Conservation (phyloP, 2,329 filamentous ascomycete species). For the Trichoderma atroviride region DNA sequence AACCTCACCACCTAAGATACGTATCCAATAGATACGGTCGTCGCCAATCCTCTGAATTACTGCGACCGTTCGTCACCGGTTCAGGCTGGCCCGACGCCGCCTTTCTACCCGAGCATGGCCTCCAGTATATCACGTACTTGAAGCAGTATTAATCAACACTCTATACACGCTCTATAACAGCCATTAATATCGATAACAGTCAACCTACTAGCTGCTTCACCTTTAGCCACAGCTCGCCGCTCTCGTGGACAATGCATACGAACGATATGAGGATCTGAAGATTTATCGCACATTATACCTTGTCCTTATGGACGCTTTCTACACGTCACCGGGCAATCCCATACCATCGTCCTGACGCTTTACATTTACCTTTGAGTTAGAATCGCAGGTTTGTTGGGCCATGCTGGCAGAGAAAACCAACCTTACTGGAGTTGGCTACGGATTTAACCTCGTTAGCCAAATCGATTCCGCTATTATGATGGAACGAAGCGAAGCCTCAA, state of each 20-base stretch:
- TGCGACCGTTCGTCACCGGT: slow-evolving; percentile 32
- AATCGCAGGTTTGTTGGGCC: slow-evolving; percentile 40
- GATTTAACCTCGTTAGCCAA: slow-evolving; percentile 43
- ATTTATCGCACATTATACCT: slow-evolving; percentile 60
- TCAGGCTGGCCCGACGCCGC: not conserved
- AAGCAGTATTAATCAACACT: not conserved
- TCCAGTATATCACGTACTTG: not conserved
- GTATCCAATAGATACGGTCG: slow-evolving; percentile 67
- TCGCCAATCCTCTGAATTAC: slow-evolving; percentile 67
- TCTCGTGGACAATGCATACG: too few relatives aligned
- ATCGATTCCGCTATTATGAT: slow-evolving; percentile 51
- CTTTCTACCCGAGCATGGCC: not conserved
- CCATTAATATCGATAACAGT: not conserved
- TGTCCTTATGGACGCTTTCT: slow-evolving; percentile 53
- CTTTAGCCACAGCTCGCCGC: too few relatives aligned
- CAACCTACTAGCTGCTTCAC: too few relatives aligned
- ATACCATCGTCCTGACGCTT: slow-evolving; percentile 27
- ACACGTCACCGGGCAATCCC: slow-evolving; percentile 42
- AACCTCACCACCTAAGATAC: slow-evolving; percentile 65
- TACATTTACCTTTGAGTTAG: slow-evolving; percentile 26
- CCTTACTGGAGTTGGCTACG: slow-evolving; percentile 42
- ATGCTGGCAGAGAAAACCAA: slow-evolving; percentile 46
- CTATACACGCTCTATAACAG: not conserved
- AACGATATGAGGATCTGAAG: slow-evolving; percentile 57
- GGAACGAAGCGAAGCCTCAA: slow-evolving; percentile 46